These are phyloP conservation scores for Oldenlandia corymbosa DNA, from an alignment of 257 asterid species.

Conservation along the genomic window DNA sequence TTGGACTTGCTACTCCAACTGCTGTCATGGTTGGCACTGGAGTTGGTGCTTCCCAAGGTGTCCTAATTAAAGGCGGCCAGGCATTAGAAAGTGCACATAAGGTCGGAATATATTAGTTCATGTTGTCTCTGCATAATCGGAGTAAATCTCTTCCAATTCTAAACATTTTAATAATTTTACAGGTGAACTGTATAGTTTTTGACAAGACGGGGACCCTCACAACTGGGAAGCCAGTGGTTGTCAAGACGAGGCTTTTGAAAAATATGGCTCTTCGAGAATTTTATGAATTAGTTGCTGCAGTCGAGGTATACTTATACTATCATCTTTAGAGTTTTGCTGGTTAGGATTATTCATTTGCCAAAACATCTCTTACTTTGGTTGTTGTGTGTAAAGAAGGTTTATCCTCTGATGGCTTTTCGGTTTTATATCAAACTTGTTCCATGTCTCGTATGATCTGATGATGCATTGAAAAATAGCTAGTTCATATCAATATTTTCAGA, in stretches of 20 bases:
- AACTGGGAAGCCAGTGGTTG: slow-evolving; percentile 73
- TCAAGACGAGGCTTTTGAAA: slow-evolving; percentile 45
- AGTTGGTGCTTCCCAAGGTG: slow-evolving; percentile 75
- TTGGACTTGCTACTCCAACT: slow-evolving; percentile 84
- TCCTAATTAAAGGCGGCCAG: slow-evolving; percentile 85
- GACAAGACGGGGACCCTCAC: slow-evolving; percentile 93
- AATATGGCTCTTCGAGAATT: slow-evolving; percentile 46
- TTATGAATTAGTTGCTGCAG: slow-evolving; percentile 63
- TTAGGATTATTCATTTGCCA: neutral
- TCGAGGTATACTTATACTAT: slow-evolving; percentile 50
- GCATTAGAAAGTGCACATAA: slow-evolving; percentile 80
- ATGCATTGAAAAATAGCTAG: neutral
- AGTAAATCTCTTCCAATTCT: neutral
- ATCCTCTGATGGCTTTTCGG: neutral
- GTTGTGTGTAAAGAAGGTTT: neutral
- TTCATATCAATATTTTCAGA: neutral
- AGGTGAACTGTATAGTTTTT: slow-evolving; percentile 69
- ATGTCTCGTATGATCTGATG: neutral
- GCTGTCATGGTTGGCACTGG: slow-evolving; percentile 94
- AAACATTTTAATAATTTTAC: slow-evolving; percentile 5
- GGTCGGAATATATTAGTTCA: slow-evolving; percentile 30
- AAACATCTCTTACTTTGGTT: too few species aligned
- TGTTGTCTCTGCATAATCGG: neutral
- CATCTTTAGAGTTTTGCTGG: too few species aligned
- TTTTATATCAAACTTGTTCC: neutral